These are phyloP conservation scores for Pythium graminicola DNA, from an alignment of 352 stramenopile genomes.

Conservation along the genomic window DNA sequence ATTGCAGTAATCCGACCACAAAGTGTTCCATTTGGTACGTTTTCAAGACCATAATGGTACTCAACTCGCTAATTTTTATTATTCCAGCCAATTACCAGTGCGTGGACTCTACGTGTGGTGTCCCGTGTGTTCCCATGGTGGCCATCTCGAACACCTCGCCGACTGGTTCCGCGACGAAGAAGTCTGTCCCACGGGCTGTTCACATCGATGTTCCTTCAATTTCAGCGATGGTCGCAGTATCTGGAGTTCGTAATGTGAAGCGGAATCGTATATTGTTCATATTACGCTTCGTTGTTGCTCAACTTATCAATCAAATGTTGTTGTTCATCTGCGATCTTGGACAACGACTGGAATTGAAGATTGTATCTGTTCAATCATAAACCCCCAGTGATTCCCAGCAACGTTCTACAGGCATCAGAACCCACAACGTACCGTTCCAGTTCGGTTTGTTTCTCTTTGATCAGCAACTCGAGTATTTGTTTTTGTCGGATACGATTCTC, in stretches of 20 bases:
- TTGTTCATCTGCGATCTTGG: constrained; percentile 75
- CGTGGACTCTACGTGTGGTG: constrained; percentile 89
- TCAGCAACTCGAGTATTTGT: constrained; percentile 67
- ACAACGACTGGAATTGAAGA: constrained; percentile 68
- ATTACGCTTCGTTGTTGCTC: constrained; percentile 79
- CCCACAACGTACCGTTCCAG: constrained; percentile 49
- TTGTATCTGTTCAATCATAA: constrained; percentile 45
- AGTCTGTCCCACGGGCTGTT: constrained; percentile 47
- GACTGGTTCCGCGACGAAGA: constrained; percentile 52
- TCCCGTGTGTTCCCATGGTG: constrained; percentile 86
- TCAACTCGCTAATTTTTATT: too few relatives aligned
- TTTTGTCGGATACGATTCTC: constrained; percentile 79
- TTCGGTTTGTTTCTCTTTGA: constrained; percentile 80
- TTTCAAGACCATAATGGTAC: too few relatives aligned
- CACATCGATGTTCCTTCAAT: constrained; percentile 31
- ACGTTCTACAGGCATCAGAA: too few relatives aligned
- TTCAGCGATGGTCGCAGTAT: constrained; percentile 19
- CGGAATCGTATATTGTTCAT: not conserved
- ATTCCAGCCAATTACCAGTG: constrained; percentile 68
- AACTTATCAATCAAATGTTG: constrained; percentile 78
- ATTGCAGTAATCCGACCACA: constrained; percentile 68
- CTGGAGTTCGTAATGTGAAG: constrained; percentile 8
- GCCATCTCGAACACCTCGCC: constrained; percentile 68
- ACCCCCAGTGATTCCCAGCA: too few relatives aligned
- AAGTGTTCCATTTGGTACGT: constrained; percentile 83